Conservation (phyloP, 169 alveolate species). For the Miamiensis avidus region DNA sequence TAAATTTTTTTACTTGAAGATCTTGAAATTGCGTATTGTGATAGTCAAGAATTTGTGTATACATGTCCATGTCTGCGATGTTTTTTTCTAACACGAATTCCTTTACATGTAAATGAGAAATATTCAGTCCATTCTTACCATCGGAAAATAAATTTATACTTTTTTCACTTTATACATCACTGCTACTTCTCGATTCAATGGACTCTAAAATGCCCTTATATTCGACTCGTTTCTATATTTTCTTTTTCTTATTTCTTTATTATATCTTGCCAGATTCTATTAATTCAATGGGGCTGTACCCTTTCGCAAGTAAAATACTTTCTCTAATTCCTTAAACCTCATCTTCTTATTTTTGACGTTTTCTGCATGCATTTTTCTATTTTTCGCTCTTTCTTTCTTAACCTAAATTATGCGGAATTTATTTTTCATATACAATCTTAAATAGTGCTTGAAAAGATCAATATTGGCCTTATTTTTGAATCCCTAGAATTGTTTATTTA, state of each 20-base stretch:
- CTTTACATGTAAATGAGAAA: neutral
- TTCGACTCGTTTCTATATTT: neutral
- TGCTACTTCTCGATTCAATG: too few species aligned
- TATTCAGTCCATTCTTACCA: neutral
- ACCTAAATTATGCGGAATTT: slow-evolving; percentile 21
- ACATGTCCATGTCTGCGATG: neutral
- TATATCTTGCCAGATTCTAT: neutral
- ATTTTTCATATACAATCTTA: slow-evolving; percentile 30
- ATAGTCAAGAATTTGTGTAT: neutral
- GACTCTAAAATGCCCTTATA: neutral
- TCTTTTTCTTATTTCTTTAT: neutral
- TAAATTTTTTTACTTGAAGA: too few species aligned
- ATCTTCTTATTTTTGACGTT: neutral
- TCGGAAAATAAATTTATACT: too few species aligned
- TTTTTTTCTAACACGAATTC: neutral
- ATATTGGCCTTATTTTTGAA: slow-evolving; percentile 28
- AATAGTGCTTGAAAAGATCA: slow-evolving; percentile 31
- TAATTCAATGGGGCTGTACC: neutral
- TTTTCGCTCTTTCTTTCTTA: slow-evolving; percentile 26
- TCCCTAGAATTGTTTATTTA: slow-evolving; percentile 3
- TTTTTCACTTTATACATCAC: neutral
- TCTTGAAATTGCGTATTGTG: too few species aligned
- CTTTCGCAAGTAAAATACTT: neutral
- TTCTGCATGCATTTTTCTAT: neutral
- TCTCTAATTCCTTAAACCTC: neutral